These are phyloP conservation scores for Chamaenerion angustifolium DNA, from an alignment of 345 rosid genomes.

Conservation along the genomic window DNA sequence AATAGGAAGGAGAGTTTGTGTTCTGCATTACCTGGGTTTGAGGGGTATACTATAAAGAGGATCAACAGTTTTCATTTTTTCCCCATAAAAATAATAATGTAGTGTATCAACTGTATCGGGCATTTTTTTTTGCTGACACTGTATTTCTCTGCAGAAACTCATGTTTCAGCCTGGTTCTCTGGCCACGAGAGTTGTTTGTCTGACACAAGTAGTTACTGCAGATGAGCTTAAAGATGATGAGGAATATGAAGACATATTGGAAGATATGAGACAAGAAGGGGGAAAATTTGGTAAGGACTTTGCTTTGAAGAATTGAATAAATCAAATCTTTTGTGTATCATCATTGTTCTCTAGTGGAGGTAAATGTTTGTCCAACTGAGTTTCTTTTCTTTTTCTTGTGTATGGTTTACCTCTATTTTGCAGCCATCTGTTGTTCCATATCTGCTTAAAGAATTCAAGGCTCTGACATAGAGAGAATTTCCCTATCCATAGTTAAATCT, in stretches of 20 bases:
- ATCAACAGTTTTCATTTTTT: no score
- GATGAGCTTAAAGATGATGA: slow-evolving; percentile 77
- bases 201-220: slow-evolving; percentile 68
- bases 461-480: slow-evolving; percentile 35
- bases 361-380: slow-evolving; percentile 1
- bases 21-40: no score
- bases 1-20: no score
- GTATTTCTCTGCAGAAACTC: slow-evolving; percentile 42
- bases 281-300: slow-evolving; percentile 61
- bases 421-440: slow-evolving; percentile 54
- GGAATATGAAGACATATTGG: slow-evolving; percentile 87
- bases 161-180: slow-evolving; percentile 61
- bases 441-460: slow-evolving; percentile 66
- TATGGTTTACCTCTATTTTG: slow-evolving; percentile 49
- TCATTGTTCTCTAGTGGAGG: no score
- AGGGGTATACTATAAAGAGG: no score
- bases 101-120: no score
- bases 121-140: no score
- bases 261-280: slow-evolving; percentile 84
- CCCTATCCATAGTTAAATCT: no score
- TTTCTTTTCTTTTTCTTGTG: slow-evolving; percentile 21
- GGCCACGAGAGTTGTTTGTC: slow-evolving; percentile 74
- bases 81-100: no score
- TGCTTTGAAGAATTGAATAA: no score
- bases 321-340: no score